Evolutionary conservation across 768 basidiomycete species (phyloP).

Genomic region (Termitomyces sp.): DNA sequence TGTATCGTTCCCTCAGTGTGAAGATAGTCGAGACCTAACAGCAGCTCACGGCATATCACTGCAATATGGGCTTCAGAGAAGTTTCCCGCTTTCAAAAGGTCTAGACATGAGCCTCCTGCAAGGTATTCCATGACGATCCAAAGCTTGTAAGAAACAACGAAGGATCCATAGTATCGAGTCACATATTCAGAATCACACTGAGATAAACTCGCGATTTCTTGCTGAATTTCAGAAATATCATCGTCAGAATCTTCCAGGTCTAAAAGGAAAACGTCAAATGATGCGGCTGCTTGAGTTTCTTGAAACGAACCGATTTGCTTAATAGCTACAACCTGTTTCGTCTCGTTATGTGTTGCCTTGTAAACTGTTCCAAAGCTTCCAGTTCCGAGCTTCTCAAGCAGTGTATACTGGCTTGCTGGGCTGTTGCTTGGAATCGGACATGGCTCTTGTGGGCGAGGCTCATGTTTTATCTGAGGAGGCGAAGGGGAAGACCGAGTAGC

Average conservation of each 20-base stretch:
- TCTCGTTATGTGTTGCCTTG: conserved; percentile 94
- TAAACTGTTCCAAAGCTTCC: conserved; percentile 97
- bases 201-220: conserved; percentile 94
- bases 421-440: conserved; percentile 70
- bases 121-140: conserved; percentile 99
- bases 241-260: conserved; percentile 98
- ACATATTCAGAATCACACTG: conserved; percentile 97
- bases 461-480: conserved; percentile 41
- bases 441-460: conserved; percentile 44
- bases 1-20: conserved; percentile 95
- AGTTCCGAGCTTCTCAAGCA: conserved; percentile 94
- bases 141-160: conserved; percentile 93
- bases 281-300: neutral
- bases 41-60: conserved; percentile 87
- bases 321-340: conserved; percentile 92
- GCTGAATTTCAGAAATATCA: conserved; percentile 97
- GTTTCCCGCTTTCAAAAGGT: conserved; percentile 85
- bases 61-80: conserved; percentile 95
- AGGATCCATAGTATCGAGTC: conserved; percentile 94
- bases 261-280: conserved; percentile 22
- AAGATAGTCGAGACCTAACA: conserved; percentile 93
- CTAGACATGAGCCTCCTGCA: conserved; percentile 96
- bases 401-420: conserved; percentile 85
- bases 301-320: conserved; percentile 87
- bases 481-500: conserved; percentile 42